Conservation (phyloP, 2,329 filamentous ascomycete genomes). For the Huntiella decipiens region DNA sequence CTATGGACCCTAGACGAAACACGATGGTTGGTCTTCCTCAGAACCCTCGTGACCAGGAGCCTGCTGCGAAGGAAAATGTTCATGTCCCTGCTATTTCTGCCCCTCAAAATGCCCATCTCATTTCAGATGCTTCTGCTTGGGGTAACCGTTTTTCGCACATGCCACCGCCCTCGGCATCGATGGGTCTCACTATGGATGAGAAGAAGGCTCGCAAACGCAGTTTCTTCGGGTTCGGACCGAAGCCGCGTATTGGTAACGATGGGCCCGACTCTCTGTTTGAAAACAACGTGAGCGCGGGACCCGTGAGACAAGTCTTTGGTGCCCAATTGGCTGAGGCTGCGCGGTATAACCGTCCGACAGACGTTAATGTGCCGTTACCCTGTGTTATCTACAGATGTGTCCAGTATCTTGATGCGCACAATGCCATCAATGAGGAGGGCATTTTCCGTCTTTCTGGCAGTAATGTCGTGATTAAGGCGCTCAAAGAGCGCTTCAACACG, state of each 20-base stretch:
- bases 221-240: conserved; percentile 51
- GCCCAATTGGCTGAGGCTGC: conserved; percentile 73
- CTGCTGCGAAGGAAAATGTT: conserved; percentile 20
- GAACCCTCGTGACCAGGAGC: conserved; percentile 15
- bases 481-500: conserved; percentile 81
- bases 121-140: conserved; percentile 69
- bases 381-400: conserved; percentile 91
- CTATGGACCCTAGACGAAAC: conserved; percentile 18
- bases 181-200: conserved; percentile 36
- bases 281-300: conserved; percentile 28
- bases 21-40: conserved; percentile 20
- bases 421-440: conserved; percentile 71
- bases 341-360: conserved; percentile 53
- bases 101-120: conserved; percentile 66
- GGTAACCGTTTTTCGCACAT: conserved; percentile 44
- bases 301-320: conserved; percentile 61
- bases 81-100: conserved; percentile 42
- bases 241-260: conserved; percentile 38
- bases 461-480: conserved; percentile 76
- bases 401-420: conserved; percentile 71
- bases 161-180: not conserved
- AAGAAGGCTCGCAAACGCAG: conserved; percentile 66
- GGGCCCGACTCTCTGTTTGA: conserved; percentile 36
- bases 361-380: conserved; percentile 58
- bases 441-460: conserved; percentile 97